Evolutionary conservation across 2,329 filamentous ascomycete genomes (phyloP), one percentile per base, ranked within the genome.

Genomic region (Exutisphaerella laricina): DNA sequence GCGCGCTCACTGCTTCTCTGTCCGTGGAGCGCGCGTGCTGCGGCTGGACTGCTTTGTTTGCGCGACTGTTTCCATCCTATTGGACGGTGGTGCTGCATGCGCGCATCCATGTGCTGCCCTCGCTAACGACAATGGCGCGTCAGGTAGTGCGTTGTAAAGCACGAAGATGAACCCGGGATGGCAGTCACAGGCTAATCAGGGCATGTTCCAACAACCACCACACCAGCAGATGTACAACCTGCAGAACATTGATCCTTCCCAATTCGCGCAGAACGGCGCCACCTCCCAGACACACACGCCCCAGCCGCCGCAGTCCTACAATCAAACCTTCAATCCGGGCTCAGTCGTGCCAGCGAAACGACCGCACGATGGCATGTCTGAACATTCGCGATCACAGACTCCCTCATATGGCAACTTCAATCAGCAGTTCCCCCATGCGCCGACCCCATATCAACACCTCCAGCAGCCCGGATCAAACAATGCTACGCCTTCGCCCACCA

Each of bases 401-500:
- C 90, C 90, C 23, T 56, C 51, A 45, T 59, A 57, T 43, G 50
- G 90, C 61, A 77, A 80, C 50, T 75, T 77, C 39, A 89, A 82
- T 57, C 73, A 82, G 20, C 67, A 65, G 37, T 47, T 78, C 77
- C 58, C 70, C 71, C 58, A 78, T 78, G 60, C 78, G 77, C 79
- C 80, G 13, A 80, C 76, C 46, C 79, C 79, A 43, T 94, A 90
- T 62, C 80, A 87, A 49, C 89, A 95, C 68, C 76, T 94, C 10
- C 58, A 42, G 34, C 79, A 84, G 53, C 84, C 85, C 58, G 82
- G 83, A 39, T 88, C 88, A 3, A 77, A 80, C 38, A 92, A 88
- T 64, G 84, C 87, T 48, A 95, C 88, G 28, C 90, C 90, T 8
- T 97, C 92, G 5, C 92, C 92, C 20, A 90, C 94, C 50, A 88